Percentiles rank a stretch among this genome's conserved stretches.
Evolutionary conservation across 176 grass and related monocot species (phyloP).

Genomic region (Panicum miliaceum): DNA sequence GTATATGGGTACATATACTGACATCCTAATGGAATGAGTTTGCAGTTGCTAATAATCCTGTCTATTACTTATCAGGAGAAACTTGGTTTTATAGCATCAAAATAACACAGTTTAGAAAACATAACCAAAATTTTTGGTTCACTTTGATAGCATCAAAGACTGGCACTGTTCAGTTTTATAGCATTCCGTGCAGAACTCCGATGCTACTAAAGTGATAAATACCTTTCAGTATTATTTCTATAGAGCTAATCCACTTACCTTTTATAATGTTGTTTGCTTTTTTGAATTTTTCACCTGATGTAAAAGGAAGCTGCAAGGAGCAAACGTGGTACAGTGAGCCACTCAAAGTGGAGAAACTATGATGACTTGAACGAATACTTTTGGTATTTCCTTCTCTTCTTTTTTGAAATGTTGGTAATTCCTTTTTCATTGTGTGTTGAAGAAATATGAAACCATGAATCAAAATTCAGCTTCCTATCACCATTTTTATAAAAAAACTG

Average conservation of each 20-base stretch:
- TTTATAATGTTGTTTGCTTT: not conserved
- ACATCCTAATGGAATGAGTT: not conserved
- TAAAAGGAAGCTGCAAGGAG: slow-evolving; percentile 74
- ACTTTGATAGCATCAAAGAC: not conserved
- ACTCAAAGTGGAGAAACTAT: slow-evolving; percentile 98
- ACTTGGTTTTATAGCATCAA: not conserved
- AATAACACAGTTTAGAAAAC: not conserved
- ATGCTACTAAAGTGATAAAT: slow-evolving; percentile 17
- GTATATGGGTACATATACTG: not conserved
- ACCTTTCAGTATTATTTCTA: not conserved
- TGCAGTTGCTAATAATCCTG: not conserved
- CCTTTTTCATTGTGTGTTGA: slow-evolving; percentile 25
- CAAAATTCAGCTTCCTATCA: not conserved
- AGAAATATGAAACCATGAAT: not conserved
- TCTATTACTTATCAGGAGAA: not conserved
- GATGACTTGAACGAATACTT: slow-evolving; percentile 98
- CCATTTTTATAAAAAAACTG: not conserved
- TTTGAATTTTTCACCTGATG: slow-evolving; percentile 43
- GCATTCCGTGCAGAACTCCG: not conserved
- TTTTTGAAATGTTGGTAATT: slow-evolving; percentile 49
- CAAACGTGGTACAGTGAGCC: slow-evolving; percentile 72
- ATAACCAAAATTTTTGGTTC: not conserved
- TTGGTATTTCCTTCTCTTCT: slow-evolving; percentile 57
- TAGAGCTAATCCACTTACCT: not conserved
- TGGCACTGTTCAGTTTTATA: not conserved